These are phyloP conservation scores for Komagataella kurtzmanii DNA, from an alignment of 805 yeast genomes.

Conservation along the genomic window DNA sequence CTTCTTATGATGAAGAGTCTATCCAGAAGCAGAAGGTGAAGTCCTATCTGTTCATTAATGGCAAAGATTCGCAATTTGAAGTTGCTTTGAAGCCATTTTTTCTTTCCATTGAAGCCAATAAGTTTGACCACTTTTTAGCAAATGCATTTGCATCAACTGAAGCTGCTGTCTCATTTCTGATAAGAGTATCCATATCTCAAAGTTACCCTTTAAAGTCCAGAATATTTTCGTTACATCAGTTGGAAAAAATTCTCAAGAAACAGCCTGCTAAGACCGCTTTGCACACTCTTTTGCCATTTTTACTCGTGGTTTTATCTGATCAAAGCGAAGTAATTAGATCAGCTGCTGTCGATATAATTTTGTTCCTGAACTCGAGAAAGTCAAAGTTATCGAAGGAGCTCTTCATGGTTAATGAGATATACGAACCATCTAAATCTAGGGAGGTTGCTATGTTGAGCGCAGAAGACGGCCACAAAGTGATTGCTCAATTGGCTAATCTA, in stretches of 20 bases:
- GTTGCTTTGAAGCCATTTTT: slow-evolving; percentile 27
- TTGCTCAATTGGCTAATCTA: slow-evolving; percentile 22
- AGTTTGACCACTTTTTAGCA: slow-evolving; percentile 12
- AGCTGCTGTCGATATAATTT: slow-evolving; percentile 23
- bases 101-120: slow-evolving; percentile 22
- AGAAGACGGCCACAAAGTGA: slow-evolving; percentile 41
- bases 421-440: slow-evolving; percentile 31
- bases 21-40: slow-evolving; percentile 6
- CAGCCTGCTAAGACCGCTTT: slow-evolving; percentile 19
- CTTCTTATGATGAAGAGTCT: slow-evolving; percentile 14
- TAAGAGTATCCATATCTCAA: slow-evolving; percentile 43
- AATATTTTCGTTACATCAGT: slow-evolving; percentile 28
- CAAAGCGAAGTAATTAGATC: slow-evolving; percentile 35
- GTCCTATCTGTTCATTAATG: slow-evolving; percentile 18
- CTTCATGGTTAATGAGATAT: slow-evolving; percentile 35
- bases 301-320: slow-evolving; percentile 41
- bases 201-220: slow-evolving; percentile 47
- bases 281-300: slow-evolving; percentile 45
- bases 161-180: slow-evolving; percentile 39
- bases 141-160: slow-evolving; percentile 24
- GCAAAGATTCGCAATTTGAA: slow-evolving; percentile 25
- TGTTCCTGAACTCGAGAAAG: slow-evolving; percentile 22
- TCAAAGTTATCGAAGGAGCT: slow-evolving; percentile 22
- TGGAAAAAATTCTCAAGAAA: slow-evolving; percentile 23
- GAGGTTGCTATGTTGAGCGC: slow-evolving; percentile 31